Conservation (phyloP, 805 yeast genomes). For the Phaffomyces thermotolerans region DNA sequence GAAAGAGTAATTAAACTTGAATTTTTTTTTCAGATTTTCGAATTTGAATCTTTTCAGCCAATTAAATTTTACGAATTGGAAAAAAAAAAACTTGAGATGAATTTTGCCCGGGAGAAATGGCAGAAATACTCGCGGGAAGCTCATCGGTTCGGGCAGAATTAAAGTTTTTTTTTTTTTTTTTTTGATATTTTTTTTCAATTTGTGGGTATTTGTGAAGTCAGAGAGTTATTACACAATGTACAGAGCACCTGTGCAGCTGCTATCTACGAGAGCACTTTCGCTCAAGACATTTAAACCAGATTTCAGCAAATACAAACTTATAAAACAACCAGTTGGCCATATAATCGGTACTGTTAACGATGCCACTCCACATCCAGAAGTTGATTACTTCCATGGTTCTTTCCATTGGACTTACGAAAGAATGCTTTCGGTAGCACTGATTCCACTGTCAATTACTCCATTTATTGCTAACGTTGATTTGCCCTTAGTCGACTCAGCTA, state of each 20-base stretch:
- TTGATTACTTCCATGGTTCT: slow-evolving; percentile 56
- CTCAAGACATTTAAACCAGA: slow-evolving; percentile 20
- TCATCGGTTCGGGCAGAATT: slow-evolving; percentile 4
- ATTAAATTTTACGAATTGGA: slow-evolving; percentile 16
- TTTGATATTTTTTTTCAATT: no score
- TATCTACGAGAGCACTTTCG: background rate
- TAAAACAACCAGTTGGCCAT: slow-evolving; percentile 66
- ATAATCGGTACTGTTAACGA: slow-evolving; percentile 70
- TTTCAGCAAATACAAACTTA: slow-evolving; percentile 34
- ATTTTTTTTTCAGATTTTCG: slow-evolving; percentile 2
- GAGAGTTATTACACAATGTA: no score
- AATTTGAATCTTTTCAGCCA: slow-evolving; percentile 9
- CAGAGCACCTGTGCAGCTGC: background rate
- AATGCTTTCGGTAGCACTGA: slow-evolving; percentile 47
- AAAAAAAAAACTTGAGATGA: slow-evolving; percentile 4
- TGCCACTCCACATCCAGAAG: slow-evolving; percentile 54
- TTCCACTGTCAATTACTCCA: slow-evolving; percentile 60
- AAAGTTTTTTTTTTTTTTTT: no score
- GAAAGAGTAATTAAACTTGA: background rate
- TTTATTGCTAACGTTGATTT: slow-evolving; percentile 42
- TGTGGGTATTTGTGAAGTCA: no score
- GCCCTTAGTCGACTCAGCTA: slow-evolving; percentile 48
- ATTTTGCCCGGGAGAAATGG: background rate
- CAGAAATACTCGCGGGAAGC: background rate
- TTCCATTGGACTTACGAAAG: slow-evolving; percentile 72